Base-by-base conservation (phyloP, 2,329 filamentous ascomycete species). In the Westerdykella aurantiaca region DNA sequence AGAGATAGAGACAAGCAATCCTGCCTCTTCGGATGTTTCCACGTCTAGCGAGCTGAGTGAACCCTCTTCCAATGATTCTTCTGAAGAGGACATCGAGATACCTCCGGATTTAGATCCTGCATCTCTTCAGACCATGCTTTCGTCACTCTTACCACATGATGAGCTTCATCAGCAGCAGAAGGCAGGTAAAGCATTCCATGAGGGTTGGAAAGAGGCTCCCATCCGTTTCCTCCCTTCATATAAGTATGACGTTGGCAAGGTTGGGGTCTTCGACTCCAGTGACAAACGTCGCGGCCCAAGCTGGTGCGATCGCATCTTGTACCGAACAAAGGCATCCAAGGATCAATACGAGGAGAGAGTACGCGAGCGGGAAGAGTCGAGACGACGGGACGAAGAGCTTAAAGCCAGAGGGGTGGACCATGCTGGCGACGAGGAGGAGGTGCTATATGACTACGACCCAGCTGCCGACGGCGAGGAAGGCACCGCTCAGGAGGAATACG, bases 231-330 rank as follows among this genome's bases (percentile, higher is more conserved):
- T 97, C 13, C 93, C 93, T 1, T 94, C 93, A 0, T 98, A 98
- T 69, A 98, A 98, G 66, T 98, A 98, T 56, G 94, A 98, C 58
- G 76, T 95, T 22, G 93, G 93, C n/a, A 95, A 86, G 23, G 81
- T 95, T 25, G 87, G 87, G 2, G 78, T 89, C 23, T 98, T 96
- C 63, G 94, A 98, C 69, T 88, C 90, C 0, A 95, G 90, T 53
- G 93, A 97, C 63, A 98, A 98, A 71, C 84, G 84, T 51, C 80
- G 94, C 42, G 85, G 87, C 2, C 93, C 93, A 2, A 95, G 89
- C 62, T 98, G 93, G 91, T 98, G 93, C 64, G 93, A 98, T 69
- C 85, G 93, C 13, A 90, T 98, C 37, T 69, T 98, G 1, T 98
- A 83, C 64, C 79, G 91, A 6, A 93, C 88, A 2, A 80, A 84